Percentiles rank a stretch among this genome's conserved stretches.
Conservation (phyloP, 1,139 yeast species). For the Taphrina populina region DNA sequence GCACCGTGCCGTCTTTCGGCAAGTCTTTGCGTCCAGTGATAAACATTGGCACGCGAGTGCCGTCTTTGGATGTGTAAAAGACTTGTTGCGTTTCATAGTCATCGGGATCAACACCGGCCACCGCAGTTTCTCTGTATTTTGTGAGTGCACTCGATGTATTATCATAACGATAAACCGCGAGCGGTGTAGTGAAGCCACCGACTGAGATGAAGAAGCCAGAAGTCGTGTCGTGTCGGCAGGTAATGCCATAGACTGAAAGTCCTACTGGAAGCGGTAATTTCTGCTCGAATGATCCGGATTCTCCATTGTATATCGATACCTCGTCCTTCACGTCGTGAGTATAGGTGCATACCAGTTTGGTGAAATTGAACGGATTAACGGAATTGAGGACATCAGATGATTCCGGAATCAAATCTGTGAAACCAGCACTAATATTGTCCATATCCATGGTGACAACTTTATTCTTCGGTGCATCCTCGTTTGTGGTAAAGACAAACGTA, state of each 20-base stretch:
- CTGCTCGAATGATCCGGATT: conserved; percentile 15
- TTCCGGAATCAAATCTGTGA: conserved; percentile 19
- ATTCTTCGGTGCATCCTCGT: conserved; percentile 20
- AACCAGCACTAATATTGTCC: conserved; percentile 10
- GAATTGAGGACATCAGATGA: conserved; percentile 16
- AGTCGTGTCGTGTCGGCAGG: conserved; percentile 7
- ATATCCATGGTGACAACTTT: conserved; percentile 23
- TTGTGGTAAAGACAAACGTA: conserved; percentile 20
- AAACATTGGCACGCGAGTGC: conserved; percentile 32
- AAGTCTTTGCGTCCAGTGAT: conserved; percentile 19
- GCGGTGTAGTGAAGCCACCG: conserved; percentile 31
- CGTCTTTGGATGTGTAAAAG: conserved; percentile 29
- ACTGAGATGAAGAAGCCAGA: conserved; percentile 31
- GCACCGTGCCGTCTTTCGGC: conserved; percentile 17
- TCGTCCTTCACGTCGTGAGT: conserved; percentile 32
- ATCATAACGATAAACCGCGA: conserved; percentile 22
- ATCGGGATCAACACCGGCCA: conserved; percentile 21
- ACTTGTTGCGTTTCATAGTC: conserved; percentile 32
- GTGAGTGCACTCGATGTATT: background rate
- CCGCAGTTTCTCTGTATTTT: conserved; percentile 19
- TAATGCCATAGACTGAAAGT: conserved; percentile 20
- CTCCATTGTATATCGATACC: conserved; percentile 22
- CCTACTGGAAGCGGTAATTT: conserved; percentile 24
- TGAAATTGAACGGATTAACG: conserved; percentile 11
- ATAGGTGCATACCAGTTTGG: conserved; percentile 21